These are phyloP conservation scores for Gossypium stocksii DNA, from an alignment of 345 rosid species.

Conservation along the genomic window DNA sequence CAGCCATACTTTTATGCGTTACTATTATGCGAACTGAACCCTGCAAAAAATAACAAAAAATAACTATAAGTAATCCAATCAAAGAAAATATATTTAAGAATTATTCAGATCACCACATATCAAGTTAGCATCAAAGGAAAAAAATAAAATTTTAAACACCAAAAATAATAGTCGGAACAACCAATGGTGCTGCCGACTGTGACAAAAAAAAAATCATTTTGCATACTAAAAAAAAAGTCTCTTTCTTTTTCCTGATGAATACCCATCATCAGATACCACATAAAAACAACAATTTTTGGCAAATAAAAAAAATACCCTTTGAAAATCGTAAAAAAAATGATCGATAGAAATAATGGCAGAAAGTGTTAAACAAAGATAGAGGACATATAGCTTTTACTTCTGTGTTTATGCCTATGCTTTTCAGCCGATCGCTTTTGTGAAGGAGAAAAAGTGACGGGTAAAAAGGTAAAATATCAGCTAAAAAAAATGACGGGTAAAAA, in stretches of 20 bases:
- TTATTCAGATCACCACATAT: background rate
- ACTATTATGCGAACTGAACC: background rate
- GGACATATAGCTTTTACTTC: too few relatives aligned
- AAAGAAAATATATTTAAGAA: background rate
- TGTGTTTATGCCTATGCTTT: too few relatives aligned
- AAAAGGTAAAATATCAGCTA: too few relatives aligned
- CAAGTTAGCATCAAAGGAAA: background rate
- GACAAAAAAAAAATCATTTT: background rate
- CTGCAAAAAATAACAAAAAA: slow-evolving; percentile 4
- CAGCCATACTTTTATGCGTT: slow-evolving; percentile 5
- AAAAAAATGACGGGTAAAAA: too few relatives aligned
- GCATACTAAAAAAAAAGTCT: background rate
- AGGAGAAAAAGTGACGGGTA: too few relatives aligned
- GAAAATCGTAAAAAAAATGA: background rate
- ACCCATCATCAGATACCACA: background rate
- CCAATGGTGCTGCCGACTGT: background rate
- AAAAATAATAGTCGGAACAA: background rate
- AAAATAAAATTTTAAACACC: background rate
- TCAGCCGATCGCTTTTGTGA: too few relatives aligned
- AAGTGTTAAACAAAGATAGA: background rate
- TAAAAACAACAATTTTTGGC: background rate
- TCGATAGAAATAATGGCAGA: background rate
- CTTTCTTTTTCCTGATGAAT: background rate
- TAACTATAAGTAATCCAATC: background rate
- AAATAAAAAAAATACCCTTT: background rate